phyloP scores from a whole-genome alignment of 2,329 filamentous ascomycete genomes.

The Aspergillus arachidicola region DNA sequence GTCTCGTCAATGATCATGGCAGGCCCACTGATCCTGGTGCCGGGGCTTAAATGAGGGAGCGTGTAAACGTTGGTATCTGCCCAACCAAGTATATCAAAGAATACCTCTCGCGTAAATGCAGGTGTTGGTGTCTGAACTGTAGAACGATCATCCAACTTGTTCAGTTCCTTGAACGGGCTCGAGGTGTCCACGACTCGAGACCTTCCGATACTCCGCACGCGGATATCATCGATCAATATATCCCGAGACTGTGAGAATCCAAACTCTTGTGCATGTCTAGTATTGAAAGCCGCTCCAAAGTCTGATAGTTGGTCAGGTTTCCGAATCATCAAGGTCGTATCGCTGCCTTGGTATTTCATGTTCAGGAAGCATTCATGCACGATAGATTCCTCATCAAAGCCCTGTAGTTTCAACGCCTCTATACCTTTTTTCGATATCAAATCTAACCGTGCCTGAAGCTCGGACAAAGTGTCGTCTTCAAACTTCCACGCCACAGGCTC shows the following conservation, averaged over 20 bases:
- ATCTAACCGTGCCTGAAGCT: not conserved
- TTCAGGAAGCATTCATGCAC: conserved; percentile 42
- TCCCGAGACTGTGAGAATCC: conserved; percentile 37
- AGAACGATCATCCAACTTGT: not conserved
- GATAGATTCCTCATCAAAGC: conserved; percentile 39
- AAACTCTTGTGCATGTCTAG: conserved; percentile 45
- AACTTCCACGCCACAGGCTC: not conserved
- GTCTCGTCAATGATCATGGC: conserved; percentile 26
- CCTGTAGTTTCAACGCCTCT: conserved; percentile 32
- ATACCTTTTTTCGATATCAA: conserved; percentile 17
- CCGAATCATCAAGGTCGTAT: conserved; percentile 47
- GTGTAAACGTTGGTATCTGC: conserved; percentile 29
- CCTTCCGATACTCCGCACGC: conserved; percentile 36
- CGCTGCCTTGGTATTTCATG: conserved; percentile 49
- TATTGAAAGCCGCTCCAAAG: conserved; percentile 41
- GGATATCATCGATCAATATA: conserved; percentile 45
- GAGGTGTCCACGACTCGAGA: conserved; percentile 9
- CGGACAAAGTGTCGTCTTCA: not conserved
- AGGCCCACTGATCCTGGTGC: conserved; percentile 31
- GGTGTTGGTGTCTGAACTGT: not conserved
- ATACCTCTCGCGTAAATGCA: conserved; percentile 20
- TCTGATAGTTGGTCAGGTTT: conserved; percentile 36
- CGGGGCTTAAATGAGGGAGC: conserved; percentile 25
- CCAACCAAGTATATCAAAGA: conserved; percentile 32
- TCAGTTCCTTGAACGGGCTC: conserved; percentile 20